A percentile compares a stretch with the other conserved stretches of the same genome.
phyloP scores from a whole-genome alignment of 78 protist species.

The Tieghemostelium lacteum region DNA sequence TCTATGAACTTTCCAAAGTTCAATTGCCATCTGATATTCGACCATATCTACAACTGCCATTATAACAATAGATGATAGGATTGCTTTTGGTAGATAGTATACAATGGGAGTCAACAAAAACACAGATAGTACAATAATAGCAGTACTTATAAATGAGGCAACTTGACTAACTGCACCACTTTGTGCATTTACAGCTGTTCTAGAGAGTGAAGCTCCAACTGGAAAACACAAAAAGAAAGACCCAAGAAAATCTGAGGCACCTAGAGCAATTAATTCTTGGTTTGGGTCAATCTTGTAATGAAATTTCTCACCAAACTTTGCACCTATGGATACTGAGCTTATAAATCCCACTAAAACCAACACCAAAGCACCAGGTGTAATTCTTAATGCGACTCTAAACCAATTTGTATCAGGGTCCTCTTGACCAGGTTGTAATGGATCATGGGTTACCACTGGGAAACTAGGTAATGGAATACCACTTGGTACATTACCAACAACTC shows the following conservation, averaged over 20 bases:
- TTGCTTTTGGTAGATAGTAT: slow-evolving; percentile 78
- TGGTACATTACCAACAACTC: slow-evolving; percentile 80
- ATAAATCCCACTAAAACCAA: slow-evolving; percentile 82
- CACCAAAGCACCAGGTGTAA: slow-evolving; percentile 66
- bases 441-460: slow-evolving; percentile 27
- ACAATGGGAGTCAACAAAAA: slow-evolving; percentile 77
- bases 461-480: slow-evolving; percentile 65
- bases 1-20: slow-evolving; percentile 57
- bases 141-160: slow-evolving; percentile 60
- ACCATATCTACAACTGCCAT: slow-evolving; percentile 81
- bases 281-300: slow-evolving; percentile 65
- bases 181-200: slow-evolving; percentile 84
- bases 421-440: not conserved
- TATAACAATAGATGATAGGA: slow-evolving; percentile 83
- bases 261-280: slow-evolving; percentile 90
- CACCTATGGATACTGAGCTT: slow-evolving; percentile 80
- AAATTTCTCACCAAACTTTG: slow-evolving; percentile 65
- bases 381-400: not conserved
- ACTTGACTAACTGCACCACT: slow-evolving; percentile 81
- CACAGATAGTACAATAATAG: slow-evolving; percentile 65
- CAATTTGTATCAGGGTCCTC: slow-evolving; percentile 4
- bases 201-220: slow-evolving; percentile 81
- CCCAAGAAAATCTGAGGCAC: slow-evolving; percentile 83
- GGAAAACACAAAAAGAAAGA: slow-evolving; percentile 84
- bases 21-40: slow-evolving; percentile 37